A percentile compares a stretch with the other conserved stretches of the same genome.
These are phyloP conservation scores for Plasmodium billcollinsi DNA, from an alignment of 169 alveolate genomes.

Conservation along the genomic window DNA sequence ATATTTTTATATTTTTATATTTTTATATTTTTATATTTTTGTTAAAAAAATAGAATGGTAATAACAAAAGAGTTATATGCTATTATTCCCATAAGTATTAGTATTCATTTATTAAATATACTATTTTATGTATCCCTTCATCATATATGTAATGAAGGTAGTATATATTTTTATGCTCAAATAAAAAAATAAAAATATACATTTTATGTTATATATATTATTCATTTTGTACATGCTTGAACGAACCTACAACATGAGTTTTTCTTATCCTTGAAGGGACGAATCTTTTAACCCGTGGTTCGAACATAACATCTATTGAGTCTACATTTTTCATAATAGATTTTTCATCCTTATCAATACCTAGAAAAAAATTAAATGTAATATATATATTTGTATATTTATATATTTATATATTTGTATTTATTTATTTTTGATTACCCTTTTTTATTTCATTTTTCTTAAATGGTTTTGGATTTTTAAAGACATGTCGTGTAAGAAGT, in stretches of 20 bases:
- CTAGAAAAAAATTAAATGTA: background rate
- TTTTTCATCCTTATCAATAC: slow-evolving; percentile 28
- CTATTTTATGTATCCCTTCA: background rate
- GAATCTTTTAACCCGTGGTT: slow-evolving; percentile 25
- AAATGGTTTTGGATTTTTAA: background rate
- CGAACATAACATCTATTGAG: slow-evolving; percentile 50
- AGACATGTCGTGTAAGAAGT: no score
- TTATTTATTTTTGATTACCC: background rate
- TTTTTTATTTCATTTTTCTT: background rate
- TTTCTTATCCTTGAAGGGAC: slow-evolving; percentile 41
- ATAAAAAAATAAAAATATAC: no score
- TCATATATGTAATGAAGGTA: no score
- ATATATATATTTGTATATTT: background rate
- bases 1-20: no score
- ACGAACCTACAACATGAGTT: slow-evolving; percentile 50
- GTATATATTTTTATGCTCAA: no score
- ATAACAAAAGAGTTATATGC: no score
- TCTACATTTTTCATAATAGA: slow-evolving; percentile 25
- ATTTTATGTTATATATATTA: no score
- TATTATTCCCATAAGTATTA: no score
- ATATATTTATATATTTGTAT: background rate
- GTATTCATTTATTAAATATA: background rate
- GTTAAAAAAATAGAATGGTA: background rate
- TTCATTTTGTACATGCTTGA: background rate
- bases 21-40: background rate